phyloP scores from a whole-genome alignment of 192 early-diverging fungal genomes.

The Entomortierella parvispora region DNA sequence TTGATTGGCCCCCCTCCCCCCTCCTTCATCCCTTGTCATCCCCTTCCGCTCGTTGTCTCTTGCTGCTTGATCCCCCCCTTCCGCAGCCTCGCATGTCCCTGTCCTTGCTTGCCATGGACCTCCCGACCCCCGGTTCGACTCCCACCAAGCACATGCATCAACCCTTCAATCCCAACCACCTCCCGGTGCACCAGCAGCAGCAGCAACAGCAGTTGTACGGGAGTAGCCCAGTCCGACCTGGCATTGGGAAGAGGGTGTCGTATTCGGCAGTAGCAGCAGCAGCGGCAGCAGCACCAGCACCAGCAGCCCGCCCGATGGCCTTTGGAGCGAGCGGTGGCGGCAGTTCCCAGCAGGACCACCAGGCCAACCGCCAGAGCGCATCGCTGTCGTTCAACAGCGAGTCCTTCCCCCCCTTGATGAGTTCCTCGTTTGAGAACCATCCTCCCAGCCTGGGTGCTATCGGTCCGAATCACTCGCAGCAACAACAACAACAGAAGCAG shows the following conservation, averaged over 20 bases:
- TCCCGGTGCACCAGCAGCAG: conserved; percentile 13
- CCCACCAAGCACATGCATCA: conserved; percentile 17
- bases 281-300: conserved; percentile 5
- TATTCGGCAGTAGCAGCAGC: conserved; percentile 13
- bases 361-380: conserved; percentile 16
- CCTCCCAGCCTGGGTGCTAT: conserved; percentile 14
- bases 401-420: conserved; percentile 1
- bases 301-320: no score
- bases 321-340: no score
- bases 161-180: not conserved
- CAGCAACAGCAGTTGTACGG: conserved; percentile 23
- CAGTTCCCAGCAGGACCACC: conserved; percentile 13
- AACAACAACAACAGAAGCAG: not conserved
- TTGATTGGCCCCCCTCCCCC: no score
- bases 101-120: conserved; percentile 2
- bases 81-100: conserved; percentile 7
- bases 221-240: no score
- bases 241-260: no score
- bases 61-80: no score
- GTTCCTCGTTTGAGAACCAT: conserved; percentile 14
- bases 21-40: no score
- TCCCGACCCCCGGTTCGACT: conserved; percentile 1
- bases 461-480: not conserved
- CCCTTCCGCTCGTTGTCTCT: no score
- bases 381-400: conserved; percentile 1